Conservation (phyloP, 345 rosid species). For the Eucalyptus polybractea region DNA sequence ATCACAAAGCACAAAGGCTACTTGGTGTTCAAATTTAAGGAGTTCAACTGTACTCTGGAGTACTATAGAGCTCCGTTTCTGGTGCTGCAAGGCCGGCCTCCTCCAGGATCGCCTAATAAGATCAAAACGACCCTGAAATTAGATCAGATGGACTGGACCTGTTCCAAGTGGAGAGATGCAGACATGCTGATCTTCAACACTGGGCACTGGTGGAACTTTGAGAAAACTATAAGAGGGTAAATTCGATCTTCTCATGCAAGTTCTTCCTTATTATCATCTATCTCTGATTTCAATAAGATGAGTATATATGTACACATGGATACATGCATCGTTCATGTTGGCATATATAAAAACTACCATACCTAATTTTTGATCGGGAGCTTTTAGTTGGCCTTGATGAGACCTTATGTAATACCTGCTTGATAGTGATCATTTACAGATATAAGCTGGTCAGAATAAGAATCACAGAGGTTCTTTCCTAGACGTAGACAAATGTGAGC, state of each 20-base stretch:
- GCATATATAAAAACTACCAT: background rate
- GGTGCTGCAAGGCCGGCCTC: slow-evolving; percentile 75
- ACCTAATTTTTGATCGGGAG: background rate
- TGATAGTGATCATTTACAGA: background rate
- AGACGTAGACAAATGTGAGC: background rate
- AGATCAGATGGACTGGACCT: slow-evolving; percentile 79
- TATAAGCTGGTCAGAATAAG: background rate
- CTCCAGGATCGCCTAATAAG: slow-evolving; percentile 30
- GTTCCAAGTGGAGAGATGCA: slow-evolving; percentile 57
- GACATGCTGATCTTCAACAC: slow-evolving; percentile 74
- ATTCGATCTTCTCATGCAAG: background rate
- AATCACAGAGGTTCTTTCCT: background rate
- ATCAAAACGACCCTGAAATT: slow-evolving; percentile 70
- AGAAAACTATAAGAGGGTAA: slow-evolving; percentile 81
- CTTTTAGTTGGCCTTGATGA: background rate
- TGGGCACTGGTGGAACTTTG: slow-evolving; percentile 96
- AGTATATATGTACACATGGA: background rate
- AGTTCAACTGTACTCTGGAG: slow-evolving; percentile 78
- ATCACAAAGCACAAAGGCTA: slow-evolving; percentile 88
- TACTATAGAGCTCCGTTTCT: slow-evolving; percentile 82
- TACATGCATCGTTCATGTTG: background rate
- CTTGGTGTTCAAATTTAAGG: slow-evolving; percentile 66
- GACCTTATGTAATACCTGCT: background rate
- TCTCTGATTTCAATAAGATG: background rate
- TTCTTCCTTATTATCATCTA: background rate